A percentile compares a stretch with the other conserved stretches of the same genome.
phyloP scores from a whole-genome alignment of 345 rosid species.

The Rhizophora apiculata region DNA sequence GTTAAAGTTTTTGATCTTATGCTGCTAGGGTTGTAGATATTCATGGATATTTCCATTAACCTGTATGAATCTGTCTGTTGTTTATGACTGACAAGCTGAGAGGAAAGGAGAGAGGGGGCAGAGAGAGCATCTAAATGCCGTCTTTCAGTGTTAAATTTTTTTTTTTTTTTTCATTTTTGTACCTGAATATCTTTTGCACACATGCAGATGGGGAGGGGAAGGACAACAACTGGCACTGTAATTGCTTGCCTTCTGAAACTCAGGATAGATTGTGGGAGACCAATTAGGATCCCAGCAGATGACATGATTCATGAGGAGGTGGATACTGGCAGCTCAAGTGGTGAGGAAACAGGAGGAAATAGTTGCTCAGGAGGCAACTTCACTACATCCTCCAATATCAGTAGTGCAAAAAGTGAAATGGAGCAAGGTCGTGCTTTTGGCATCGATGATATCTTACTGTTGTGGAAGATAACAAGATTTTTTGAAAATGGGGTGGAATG shows the following conservation, averaged over 20 bases:
- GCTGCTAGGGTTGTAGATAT: conserved; percentile 8
- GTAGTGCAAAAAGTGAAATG: conserved; percentile 34
- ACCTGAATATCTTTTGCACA: conserved; percentile 11
- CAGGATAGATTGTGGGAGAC: conserved; percentile 81
- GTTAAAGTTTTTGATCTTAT: conserved; percentile 32
- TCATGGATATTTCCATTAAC: conserved; percentile 8
- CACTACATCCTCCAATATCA: conserved; percentile 26
- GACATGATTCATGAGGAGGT: conserved; percentile 55
- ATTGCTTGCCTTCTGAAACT: conserved; percentile 96
- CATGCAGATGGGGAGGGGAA: conserved; percentile 95
- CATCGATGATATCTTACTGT: conserved; percentile 76
- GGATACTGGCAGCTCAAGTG: conserved; percentile 81
- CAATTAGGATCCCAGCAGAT: conserved; percentile 60
- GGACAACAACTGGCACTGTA: conserved; percentile 99
- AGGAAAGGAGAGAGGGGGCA: background rate
- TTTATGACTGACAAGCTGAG: background rate
- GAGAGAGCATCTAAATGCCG: background rate
- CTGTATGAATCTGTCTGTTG: background rate
- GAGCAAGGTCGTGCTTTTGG: conserved; percentile 73
- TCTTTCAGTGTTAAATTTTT: background rate
- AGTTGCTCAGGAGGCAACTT: conserved; percentile 63
- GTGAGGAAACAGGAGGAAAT: conserved; percentile 65
- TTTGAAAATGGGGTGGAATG: conserved; percentile 89
- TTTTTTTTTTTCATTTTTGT: background rate
- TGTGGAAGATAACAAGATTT: conserved; percentile 91